Conservation (phyloP, 176 grass and related monocot genomes). For the Coix lacrymajobi region DNA sequence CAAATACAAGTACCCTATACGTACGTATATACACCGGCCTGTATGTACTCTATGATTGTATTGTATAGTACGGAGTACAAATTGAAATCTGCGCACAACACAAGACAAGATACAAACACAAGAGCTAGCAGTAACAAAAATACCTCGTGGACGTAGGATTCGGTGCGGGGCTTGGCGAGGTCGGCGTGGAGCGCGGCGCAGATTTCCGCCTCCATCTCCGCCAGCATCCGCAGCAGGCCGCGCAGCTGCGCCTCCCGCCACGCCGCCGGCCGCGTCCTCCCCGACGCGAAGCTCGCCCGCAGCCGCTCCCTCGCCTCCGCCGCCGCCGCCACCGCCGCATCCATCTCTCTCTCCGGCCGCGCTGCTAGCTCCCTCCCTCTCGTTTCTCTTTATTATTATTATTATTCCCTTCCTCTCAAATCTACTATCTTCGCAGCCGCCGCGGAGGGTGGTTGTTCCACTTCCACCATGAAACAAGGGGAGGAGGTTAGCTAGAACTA, state of each 20-base stretch:
- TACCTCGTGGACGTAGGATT: slow-evolving; percentile 64
- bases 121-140: no score
- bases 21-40: no score
- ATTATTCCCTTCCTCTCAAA: no score
- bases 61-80: no score
- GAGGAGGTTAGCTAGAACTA: background rate
- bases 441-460: background rate
- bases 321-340: background rate
- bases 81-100: no score
- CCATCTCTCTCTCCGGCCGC: no score
- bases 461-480: background rate
- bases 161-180: slow-evolving; percentile 59
- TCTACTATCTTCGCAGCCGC: no score
- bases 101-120: no score
- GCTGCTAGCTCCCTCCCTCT: no score
- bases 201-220: slow-evolving; percentile 65
- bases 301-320: slow-evolving; percentile 30
- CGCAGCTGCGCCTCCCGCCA: slow-evolving; percentile 68
- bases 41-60: no score
- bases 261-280: slow-evolving; percentile 47
- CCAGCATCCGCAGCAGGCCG: slow-evolving; percentile 40
- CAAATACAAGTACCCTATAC: background rate
- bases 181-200: slow-evolving; percentile 52
- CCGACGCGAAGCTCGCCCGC: slow-evolving; percentile 37
- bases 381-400: no score